Evolutionary conservation across 2,329 filamentous ascomycete genomes (phyloP).

Genomic region (Lasiodiplodia theobromae): DNA sequence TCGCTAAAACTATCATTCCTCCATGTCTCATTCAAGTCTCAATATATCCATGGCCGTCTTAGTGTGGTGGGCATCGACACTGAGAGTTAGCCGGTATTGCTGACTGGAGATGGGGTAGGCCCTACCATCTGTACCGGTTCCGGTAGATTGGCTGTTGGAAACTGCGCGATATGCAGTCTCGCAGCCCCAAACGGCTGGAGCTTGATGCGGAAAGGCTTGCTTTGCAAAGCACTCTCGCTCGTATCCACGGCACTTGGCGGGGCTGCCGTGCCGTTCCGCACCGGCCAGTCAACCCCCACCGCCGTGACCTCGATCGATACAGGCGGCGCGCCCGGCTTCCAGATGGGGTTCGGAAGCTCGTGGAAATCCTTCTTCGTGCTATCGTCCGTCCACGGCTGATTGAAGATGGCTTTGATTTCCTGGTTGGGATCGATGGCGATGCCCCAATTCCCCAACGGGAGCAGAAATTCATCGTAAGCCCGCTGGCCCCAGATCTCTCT

Average conservation of each 20-base stretch:
- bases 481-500: not conserved
- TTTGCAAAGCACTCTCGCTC: not conserved
- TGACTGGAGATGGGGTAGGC: too few species aligned
- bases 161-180: conserved; percentile 15
- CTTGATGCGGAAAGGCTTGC: not conserved
- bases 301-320: conserved; percentile 3
- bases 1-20: too few species aligned
- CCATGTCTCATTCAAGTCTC: too few species aligned
- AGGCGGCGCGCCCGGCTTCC: not conserved
- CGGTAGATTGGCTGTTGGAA: not conserved
- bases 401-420: not conserved
- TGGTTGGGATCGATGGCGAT: conserved; percentile 2
- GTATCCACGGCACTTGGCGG: not conserved
- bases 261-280: conserved; percentile 15
- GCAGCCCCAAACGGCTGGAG: conserved; percentile 8
- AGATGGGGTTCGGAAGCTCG: not conserved
- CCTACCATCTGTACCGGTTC: too few species aligned
- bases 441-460: not conserved
- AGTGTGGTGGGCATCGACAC: too few species aligned
- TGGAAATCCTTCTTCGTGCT: not conserved
- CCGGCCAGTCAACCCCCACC: not conserved
- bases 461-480: too few species aligned
- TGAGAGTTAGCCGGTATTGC: too few species aligned
- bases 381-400: not conserved
- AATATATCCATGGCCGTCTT: too few species aligned